Base-by-base conservation (phyloP, 768 basidiomycete species). In the Mycena venus region DNA sequence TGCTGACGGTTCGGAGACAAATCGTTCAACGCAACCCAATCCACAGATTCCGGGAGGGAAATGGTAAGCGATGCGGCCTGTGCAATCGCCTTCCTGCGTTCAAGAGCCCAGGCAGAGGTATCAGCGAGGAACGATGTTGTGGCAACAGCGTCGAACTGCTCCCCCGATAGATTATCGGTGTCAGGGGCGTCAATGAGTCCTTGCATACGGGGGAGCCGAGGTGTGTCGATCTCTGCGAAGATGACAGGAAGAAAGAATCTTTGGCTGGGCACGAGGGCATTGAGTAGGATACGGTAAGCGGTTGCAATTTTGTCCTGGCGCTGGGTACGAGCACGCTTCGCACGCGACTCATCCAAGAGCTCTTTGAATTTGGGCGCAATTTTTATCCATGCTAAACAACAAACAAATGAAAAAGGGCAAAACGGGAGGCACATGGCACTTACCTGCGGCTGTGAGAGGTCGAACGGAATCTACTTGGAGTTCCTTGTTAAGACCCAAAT, bases 61-160 rank as follows among this genome's bases (percentile, higher is more conserved):
- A 67, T 56, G 53, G 65, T 5, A 29, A 67, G 65, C 21, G 65
- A 67, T 9, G 65, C 53, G 27, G 53, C 65, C 17, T 67, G 1
- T 12, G 38, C 53, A 23, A 67, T 67, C 9, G 19, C 53, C 0
- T 67, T 44, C 66, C 56, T 58, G 40, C 55, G 66, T 8, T 67
- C 27, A 34, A 67, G 55, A 4, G 66, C 66, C 66, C 66, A 67
- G 1, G 40, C n/a, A 32, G 40, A 56, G 14, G 55, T 44, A 25
- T 58, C 55, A 5, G 19, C 40, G 17, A 44, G 42, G 12, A 67
- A 58, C 6, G 53, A 10, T 0, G 25, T 56, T 11, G 25, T 40
- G 29, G 29, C 34, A 31, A 56, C 27, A 3, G 19, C 21, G 6
- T 42, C 40, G 9, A 67, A 32, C 38, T 67, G 25, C 17, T 21